Conservation (phyloP, 1,284 basidiomycete genomes). For the Rhodotorula sp. region DNA sequence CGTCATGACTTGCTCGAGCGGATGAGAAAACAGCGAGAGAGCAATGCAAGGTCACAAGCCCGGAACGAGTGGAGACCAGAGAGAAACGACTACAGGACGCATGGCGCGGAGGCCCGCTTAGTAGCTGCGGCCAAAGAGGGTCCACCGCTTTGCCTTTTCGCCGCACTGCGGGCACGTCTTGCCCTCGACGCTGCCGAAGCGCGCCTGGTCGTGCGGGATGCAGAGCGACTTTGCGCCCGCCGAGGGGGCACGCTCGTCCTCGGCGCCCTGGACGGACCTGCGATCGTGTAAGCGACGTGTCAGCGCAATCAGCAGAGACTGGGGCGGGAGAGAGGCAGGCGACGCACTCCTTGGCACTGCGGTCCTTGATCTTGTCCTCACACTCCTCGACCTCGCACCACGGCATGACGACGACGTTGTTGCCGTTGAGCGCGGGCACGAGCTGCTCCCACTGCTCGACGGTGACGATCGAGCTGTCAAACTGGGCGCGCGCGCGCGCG, state of each 20-base stretch:
- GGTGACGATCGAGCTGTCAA: conserved; percentile 70
- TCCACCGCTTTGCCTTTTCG: conserved; percentile 75
- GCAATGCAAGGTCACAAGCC: too few relatives aligned
- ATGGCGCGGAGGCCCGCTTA: background rate
- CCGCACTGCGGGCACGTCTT: conserved; percentile 65
- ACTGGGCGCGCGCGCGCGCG: conserved; percentile 70
- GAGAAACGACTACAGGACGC: too few relatives aligned
- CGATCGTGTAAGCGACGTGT: too few relatives aligned
- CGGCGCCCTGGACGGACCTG: conserved; percentile 56
- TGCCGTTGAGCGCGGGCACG: conserved; percentile 84
- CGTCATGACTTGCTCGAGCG: too few relatives aligned
- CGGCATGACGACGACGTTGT: conserved; percentile 84
- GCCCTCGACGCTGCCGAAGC: conserved; percentile 81
- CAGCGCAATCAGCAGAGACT: too few relatives aligned
- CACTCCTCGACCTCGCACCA: conserved; percentile 96
- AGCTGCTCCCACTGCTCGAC: conserved; percentile 88
- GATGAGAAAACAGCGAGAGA: too few relatives aligned
- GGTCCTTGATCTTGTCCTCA: conserved; percentile 98
- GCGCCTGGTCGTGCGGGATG: conserved; percentile 91
- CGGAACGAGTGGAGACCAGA: too few relatives aligned
- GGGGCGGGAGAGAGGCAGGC: background rate
- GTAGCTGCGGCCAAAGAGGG: conserved; percentile 45
- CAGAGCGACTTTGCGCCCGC: conserved; percentile 96
- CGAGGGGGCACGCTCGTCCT: conserved; percentile 93
- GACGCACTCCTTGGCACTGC: conserved; percentile 78